A percentile compares a stretch with the other conserved stretches of the same genome.
Conservation (phyloP, 768 basidiomycete species). For the Hygrocybe punicea region DNA sequence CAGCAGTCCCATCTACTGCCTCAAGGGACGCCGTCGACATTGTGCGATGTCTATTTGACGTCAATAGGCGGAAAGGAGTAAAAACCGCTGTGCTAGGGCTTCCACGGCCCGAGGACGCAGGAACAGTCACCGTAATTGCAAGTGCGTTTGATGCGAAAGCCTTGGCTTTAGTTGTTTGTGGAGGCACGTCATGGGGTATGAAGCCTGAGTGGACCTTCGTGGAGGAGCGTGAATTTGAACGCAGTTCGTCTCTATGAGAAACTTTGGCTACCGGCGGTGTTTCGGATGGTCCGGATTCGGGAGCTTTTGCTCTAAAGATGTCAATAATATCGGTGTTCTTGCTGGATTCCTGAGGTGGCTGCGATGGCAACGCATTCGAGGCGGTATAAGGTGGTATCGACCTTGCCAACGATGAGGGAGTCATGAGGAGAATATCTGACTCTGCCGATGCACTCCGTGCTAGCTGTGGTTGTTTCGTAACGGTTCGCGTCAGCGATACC, state of each 20-base stretch:
- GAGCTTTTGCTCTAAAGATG: not conserved
- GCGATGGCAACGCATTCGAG: conserved; percentile 38
- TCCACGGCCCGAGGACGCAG: conserved; percentile 37
- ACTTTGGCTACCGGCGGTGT: conserved; percentile 23
- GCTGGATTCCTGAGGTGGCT: conserved; percentile 37
- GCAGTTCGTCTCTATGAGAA: conserved; percentile 12
- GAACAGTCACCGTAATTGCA: conserved; percentile 25
- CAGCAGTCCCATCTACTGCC: conserved; percentile 75
- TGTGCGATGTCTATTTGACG: conserved; percentile 57
- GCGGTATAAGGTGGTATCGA: conserved; percentile 43
- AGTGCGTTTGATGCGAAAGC: conserved; percentile 2
- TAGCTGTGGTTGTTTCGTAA: conserved; percentile 16
- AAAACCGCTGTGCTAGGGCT: conserved; percentile 48
- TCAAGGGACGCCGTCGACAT: conserved; percentile 74
- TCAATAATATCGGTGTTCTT: conserved; percentile 33
- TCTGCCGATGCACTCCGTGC: conserved; percentile 15
- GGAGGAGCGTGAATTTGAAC: conserved; percentile 14
- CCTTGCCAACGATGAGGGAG: conserved; percentile 61
- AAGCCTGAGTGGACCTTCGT: not conserved
- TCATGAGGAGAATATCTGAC: conserved; percentile 50
- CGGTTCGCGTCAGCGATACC: not conserved
- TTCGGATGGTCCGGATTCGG: conserved; percentile 4
- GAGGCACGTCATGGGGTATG: not conserved
- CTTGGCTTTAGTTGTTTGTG: not conserved
- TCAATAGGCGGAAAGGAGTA: conserved; percentile 61